Conservation (phyloP, 164 flowering plant species). For the Brasenia schreberi region DNA sequence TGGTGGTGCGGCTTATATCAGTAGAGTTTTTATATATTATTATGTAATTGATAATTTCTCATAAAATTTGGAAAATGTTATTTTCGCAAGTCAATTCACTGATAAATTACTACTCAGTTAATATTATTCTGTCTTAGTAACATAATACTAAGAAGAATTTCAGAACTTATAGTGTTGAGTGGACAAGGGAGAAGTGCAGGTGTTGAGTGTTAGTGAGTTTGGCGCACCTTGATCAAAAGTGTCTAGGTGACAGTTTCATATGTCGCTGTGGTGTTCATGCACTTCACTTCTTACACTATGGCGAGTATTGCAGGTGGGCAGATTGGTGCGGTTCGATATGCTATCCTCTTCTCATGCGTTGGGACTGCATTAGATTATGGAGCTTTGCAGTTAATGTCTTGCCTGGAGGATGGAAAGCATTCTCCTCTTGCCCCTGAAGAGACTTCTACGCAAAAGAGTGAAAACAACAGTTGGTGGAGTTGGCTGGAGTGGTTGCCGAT, state of each 20-base stretch:
- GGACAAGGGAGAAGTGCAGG: not conserved
- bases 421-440: slow-evolving; percentile 5
- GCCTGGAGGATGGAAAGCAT: slow-evolving; percentile 17
- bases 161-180: not conserved
- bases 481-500: slow-evolving; percentile 94
- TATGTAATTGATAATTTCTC: no score
- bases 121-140: no score
- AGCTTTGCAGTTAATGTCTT: slow-evolving; percentile 26
- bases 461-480: slow-evolving; percentile 20
- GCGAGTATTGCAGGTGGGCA: slow-evolving; percentile 47
- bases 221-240: not conserved
- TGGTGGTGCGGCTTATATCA: no score
- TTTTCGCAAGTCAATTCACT: no score
- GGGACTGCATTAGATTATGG: slow-evolving; percentile 70
- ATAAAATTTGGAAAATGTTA: no score
- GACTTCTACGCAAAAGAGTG: slow-evolving; percentile 10
- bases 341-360: slow-evolving; percentile 46
- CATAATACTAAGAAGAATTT: no score
- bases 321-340: slow-evolving; percentile 59
- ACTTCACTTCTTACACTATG: not conserved
- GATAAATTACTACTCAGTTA: no score
- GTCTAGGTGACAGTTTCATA: not conserved
- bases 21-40: no score
- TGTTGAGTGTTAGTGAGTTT: not conserved
- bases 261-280: not conserved